A percentile compares a stretch with the other conserved stretches of the same genome.
These are phyloP conservation scores for Cercospora zeae-maydis DNA, from an alignment of 2,329 filamentous ascomycete genomes.

Conservation along the genomic window DNA sequence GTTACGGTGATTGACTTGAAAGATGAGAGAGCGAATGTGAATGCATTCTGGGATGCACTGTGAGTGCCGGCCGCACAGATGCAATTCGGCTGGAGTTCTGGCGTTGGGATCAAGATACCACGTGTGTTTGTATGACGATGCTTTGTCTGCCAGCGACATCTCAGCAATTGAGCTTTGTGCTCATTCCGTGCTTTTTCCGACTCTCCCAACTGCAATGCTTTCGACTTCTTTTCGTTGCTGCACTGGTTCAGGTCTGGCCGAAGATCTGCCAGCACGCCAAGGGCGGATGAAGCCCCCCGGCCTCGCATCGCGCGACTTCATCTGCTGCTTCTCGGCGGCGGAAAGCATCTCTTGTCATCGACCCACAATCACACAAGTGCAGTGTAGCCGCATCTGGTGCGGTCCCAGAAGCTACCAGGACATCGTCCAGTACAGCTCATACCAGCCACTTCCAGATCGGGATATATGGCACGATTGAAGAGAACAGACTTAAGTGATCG, in stretches of 20 bases:
- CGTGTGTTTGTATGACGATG: neutral
- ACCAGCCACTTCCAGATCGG: no score
- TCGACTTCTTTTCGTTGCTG: neutral
- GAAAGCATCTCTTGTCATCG: no score
- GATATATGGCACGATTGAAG: no score
- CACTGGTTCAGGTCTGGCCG: neutral
- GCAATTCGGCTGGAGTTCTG: neutral
- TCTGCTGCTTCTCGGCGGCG: neutral
- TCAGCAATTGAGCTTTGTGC: no score
- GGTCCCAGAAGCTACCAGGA: no score
- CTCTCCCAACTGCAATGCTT: neutral
- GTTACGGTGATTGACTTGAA: conserved; percentile 95
- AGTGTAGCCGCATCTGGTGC: no score
- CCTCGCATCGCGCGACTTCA: neutral
- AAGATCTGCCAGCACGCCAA: neutral
- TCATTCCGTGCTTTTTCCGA: neutral
- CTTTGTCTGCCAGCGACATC: neutral
- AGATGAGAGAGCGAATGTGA: conserved; percentile 85
- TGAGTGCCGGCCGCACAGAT: conserved; percentile 40
- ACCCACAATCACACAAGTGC: no score
- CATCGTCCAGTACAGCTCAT: no score
- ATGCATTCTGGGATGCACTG: conserved; percentile 91
- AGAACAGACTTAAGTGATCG: no score
- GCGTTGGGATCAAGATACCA: conserved; percentile 17
- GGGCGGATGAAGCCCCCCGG: neutral